Evolutionary conservation across 2,329 filamentous ascomycete genomes (phyloP), one percentile per base, ranked within the genome.

Genomic region (Didymellaceae sp.): DNA sequence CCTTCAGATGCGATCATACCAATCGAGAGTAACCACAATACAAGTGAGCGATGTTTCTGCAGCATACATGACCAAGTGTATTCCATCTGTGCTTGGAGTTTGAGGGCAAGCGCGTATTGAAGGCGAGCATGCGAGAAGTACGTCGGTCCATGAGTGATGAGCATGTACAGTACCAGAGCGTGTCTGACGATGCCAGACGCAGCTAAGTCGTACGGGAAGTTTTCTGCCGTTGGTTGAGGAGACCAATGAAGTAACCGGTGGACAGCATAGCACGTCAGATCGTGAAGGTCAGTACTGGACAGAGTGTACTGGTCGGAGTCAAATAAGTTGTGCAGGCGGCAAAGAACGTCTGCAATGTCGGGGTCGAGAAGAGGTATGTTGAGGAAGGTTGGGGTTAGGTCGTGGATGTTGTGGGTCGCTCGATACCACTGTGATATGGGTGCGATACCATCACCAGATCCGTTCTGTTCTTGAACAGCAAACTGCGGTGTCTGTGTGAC

Each of bases 401-500:
- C 32, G 28, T 26, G 47, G 30, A 24, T 39, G 2, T 45, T 46
- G 4, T 57, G 54, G 14, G 32, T 37, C 4, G 66, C 71, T 2
- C 75, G 25, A 35, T 77, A 71, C 81, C 82, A 85, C 58, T 82
- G 73, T 0, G 73, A 61, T 16, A 77, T 80, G 0, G 80, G 74
- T 4, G 73, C 65, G 25, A 84, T 78, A 1, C 81, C 82, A 50
- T 77, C 67, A 9, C 80, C 81, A 26, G 66, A 58, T 1, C 79
- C 79, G 6, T 60, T 35, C 22, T 84, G 78, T 55, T 82, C 75
- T 45, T 84, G 80, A 0, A 75, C 77, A 3, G 72, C 50, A 48
- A 84, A 85, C 51, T 84, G 82, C 14, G 82, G 82, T 18, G 58
- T 42, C 6, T 79, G 78, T 50, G 72, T 81, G 5, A 85, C 75